Evolutionary conservation across 768 basidiomycete species (phyloP).

Genomic region (Panaeolus cyanescens): DNA sequence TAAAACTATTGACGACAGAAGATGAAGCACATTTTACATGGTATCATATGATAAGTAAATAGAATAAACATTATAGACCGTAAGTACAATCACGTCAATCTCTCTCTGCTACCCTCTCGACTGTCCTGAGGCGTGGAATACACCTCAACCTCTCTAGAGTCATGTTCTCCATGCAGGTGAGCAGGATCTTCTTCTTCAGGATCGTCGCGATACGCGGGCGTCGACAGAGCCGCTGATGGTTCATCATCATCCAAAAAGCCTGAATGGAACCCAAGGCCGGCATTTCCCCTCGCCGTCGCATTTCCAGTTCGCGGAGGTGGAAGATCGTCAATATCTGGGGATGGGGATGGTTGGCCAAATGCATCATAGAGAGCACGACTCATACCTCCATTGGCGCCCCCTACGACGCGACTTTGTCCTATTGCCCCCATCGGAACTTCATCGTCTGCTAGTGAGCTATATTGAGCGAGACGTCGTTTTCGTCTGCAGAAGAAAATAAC

Average conservation of each 20-base stretch:
- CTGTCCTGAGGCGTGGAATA: slow-evolving; percentile 11
- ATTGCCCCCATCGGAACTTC: slow-evolving; percentile 82
- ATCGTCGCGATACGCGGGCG: slow-evolving; percentile 53
- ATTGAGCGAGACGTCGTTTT: slow-evolving; percentile 40
- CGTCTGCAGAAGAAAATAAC: slow-evolving; percentile 81
- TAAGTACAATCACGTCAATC: slow-evolving; percentile 10
- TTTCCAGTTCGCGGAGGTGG: slow-evolving; percentile 11
- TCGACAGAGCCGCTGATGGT: slow-evolving; percentile 32
- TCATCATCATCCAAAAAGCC: slow-evolving; percentile 87
- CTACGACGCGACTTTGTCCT: slow-evolving; percentile 27
- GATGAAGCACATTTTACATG: not conserved
- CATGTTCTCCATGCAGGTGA: slow-evolving; percentile 1
- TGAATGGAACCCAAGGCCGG: slow-evolving; percentile 66
- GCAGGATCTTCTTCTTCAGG: slow-evolving; percentile 30
- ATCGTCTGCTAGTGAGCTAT: slow-evolving; percentile 65
- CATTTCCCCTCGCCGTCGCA: slow-evolving; percentile 29
- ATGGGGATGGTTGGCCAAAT: slow-evolving; percentile 65
- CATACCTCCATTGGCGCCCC: slow-evolving; percentile 39
- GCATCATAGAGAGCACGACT: slow-evolving; percentile 93
- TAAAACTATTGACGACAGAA: no score
- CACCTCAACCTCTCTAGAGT: slow-evolving; percentile 4
- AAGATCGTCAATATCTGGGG: slow-evolving; percentile 15
- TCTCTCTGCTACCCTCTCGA: slow-evolving; percentile 16
- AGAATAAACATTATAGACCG: not conserved
- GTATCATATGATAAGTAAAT: not conserved